Conservation (phyloP, 371 early-diverging fungal species). For the Syncephalastrum contaminatum region DNA sequence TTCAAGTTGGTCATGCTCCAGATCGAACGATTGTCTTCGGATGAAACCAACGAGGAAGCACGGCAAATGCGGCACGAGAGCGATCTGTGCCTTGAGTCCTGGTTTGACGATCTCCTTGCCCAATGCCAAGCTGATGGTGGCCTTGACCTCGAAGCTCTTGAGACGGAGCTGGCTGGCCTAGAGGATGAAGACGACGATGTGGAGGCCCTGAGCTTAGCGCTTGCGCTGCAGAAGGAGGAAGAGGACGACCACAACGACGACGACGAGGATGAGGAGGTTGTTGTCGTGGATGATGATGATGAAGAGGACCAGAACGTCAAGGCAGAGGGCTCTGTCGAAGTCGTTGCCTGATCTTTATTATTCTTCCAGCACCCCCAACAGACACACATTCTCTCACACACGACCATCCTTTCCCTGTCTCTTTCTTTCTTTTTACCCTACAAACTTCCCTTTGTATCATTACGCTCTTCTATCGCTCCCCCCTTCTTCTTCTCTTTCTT, state of each 20-base stretch:
- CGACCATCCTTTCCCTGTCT: not conserved
- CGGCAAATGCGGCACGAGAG: conserved; percentile 38
- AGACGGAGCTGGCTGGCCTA: conserved; percentile 14
- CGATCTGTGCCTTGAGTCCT: conserved; percentile 39
- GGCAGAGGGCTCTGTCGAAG: conserved; percentile 7
- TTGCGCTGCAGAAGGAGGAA: conserved; percentile 8
- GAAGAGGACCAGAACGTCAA: conserved; percentile 5
- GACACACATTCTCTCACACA: not conserved
- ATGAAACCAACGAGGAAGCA: conserved; percentile 34
- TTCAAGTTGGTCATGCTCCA: conserved; percentile 42
- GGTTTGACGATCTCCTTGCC: conserved; percentile 48
- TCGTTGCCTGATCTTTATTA: not conserved
- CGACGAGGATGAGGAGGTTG: conserved; percentile 11
- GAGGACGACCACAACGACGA: conserved; percentile 8
- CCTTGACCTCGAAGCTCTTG: conserved; percentile 22
- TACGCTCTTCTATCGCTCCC: not conserved
- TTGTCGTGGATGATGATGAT: conserved; percentile 8
- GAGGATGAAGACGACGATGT: conserved; percentile 25
- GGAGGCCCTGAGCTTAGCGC: conserved; percentile 10
- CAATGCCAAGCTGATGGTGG: conserved; percentile 43
- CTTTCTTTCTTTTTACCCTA: not conserved
- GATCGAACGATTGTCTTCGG: conserved; percentile 37
- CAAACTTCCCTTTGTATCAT: not conserved
- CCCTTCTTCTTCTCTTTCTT: not conserved
- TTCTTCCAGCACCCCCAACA: not conserved